Evolutionary conservation across 306 rosid species (phyloP), one percentile per base, ranked within the genome.

Genomic region (Senna tora): DNA sequence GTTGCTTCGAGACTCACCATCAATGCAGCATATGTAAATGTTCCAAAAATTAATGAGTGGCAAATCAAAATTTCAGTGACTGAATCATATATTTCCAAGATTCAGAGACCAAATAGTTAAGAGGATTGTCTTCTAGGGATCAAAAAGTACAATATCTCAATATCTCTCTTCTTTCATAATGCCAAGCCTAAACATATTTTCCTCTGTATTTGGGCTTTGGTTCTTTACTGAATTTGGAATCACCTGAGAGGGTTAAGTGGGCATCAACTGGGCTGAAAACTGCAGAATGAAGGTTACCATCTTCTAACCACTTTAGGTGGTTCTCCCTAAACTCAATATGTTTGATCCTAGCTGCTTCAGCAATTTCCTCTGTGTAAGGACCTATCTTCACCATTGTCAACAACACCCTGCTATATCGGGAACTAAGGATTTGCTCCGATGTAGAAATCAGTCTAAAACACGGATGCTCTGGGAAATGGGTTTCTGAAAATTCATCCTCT

Each of bases 221-320:
- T 25, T 94, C 98, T 83, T 80, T 87, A 28, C 46, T 62, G 25
- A 39, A 39, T 76, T 82, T 93, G 15, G 69, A 75, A 55, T 89
- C 91, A 41, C 64, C 78, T 0, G 78, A 72, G 13, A 66, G 84
- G 0, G 50, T 59, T 64, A 75, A 53, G 7, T 70, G 89, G 46
- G 84, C 43, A 82, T 84, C 87, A 7, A 59, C 69, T 0, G 96
- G 91, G 72, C 90, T 89, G 63, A 94, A 87, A 81, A 94, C 91
- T 17, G 91, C 96, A 75, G 98, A 87, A 80, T 91, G 98, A 79
- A 94, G 98, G 79, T 94, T 94, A 73, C 98, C 98, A 17, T 94
- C 96, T 75, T 89, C 92, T 77, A 91, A 78, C 97, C 98, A 94
- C 77, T 89, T 94, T 5, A 89, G 50, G 80, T 94, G 98, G 84